Evolutionary conservation across 2,329 filamentous ascomycete species (phyloP), one percentile per base, ranked within the genome.

Genomic region (Fonsecaea pedrosoi): DNA sequence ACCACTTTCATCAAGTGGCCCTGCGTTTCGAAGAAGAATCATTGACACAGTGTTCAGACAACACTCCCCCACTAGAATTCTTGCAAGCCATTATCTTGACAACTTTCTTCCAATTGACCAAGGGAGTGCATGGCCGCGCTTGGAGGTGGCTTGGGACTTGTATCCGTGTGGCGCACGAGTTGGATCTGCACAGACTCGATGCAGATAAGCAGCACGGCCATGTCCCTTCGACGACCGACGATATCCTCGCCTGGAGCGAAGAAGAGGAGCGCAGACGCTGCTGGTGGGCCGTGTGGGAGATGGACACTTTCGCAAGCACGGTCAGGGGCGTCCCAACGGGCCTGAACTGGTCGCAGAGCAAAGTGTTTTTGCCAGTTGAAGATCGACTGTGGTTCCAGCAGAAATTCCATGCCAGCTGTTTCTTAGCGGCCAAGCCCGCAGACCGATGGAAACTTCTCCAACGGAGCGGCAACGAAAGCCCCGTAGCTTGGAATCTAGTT

Each of bases 221-320:
- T 5, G 15, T 50, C 13, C 12, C 10, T 32, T 40, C 32, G 15
- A 21, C 30, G 5, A 53, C 71, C 18, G 21, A 50, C 8, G 68
- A 68, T 13, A 30, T 18, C 18, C 21, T 54, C 15, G 63, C 63
- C 18, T 77, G 75, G 73, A 63, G 67, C 10, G 56, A 71, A 0
- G 66, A 75, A 3, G 78, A 81, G 69, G 78, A 80, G 67, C 74
- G 77, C 54, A 74, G 79, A 0, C 74, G 79, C 4, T 74, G 75
- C 0, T 81, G 78, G 77, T 81, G 78, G 79, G 76, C 78, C 0
- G 75, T 80, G 21, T 81, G 78, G 78, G 79, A 81, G 62, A 79
- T 81, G 75, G 79, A 81, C 63, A 75, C 79, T 8, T 81, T 79
- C 64, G 78, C 78, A 1, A 78, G 74, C 58, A 77, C 77, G 13